These are phyloP conservation scores for Pezicula radicicola DNA, from an alignment of 2,329 filamentous ascomycete genomes.

Conservation along the genomic window DNA sequence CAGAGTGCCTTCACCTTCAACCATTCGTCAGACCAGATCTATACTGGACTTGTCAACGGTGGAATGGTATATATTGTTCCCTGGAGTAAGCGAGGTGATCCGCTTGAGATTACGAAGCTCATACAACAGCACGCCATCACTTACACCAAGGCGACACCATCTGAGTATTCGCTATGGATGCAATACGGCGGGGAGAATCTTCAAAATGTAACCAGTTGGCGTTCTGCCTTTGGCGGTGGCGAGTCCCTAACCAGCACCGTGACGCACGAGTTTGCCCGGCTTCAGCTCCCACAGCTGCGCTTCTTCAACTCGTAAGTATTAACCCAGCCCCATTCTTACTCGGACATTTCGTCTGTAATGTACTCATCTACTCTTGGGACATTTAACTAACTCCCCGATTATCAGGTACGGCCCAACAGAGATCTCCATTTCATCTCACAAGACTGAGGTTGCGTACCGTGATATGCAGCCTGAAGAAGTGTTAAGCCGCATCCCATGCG, in stretches of 20 bases:
- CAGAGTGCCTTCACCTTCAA: conserved; percentile 18
- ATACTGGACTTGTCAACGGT: conserved; percentile 11
- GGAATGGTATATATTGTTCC: conserved; percentile 14
- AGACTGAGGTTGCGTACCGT: conserved; percentile 20
- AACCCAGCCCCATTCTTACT: too few relatives aligned
- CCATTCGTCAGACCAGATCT: conserved; percentile 14
- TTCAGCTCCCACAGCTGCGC: conserved; percentile 9
- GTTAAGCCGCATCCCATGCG: conserved; percentile 1
- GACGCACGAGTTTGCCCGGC: conserved; percentile 15
- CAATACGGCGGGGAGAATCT: background rate
- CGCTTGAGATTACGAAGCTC: conserved; percentile 13
- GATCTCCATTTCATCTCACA: conserved; percentile 10
- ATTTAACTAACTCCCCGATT: too few relatives aligned
- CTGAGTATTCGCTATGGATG: conserved; percentile 17
- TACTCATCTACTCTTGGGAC: too few relatives aligned
- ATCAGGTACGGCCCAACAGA: conserved; percentile 21
- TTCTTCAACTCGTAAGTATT: conserved; percentile 16
- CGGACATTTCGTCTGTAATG: too few relatives aligned
- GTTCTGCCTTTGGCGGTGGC: conserved; percentile 24
- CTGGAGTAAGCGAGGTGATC: conserved; percentile 8
- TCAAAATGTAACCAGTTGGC: conserved; percentile 7
- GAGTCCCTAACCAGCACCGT: conserved; percentile 20
- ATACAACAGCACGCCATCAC: conserved; percentile 14
- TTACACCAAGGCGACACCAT: conserved; percentile 16
- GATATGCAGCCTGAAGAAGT: background rate